Base-by-base conservation (phyloP, 139 green algal species). In the Deuterostichococcus epilithicus region DNA sequence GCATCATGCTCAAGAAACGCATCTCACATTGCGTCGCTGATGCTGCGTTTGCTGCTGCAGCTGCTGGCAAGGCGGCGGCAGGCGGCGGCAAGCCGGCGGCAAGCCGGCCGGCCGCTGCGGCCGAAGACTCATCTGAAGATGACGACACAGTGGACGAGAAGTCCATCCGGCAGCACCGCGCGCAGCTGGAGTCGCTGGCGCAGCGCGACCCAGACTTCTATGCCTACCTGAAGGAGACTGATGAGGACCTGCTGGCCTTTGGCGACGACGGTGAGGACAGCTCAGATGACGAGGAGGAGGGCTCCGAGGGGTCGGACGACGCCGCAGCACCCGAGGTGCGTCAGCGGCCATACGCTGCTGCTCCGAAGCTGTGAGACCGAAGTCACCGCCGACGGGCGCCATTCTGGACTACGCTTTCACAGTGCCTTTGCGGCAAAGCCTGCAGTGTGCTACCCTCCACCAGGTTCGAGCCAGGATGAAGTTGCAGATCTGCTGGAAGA, bases 171-270 rank as follows among this genome's bases (percentile, higher is more conserved):
- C 58, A 70, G 30, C 90, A 94, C 80, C 90, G 90, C 76, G 77
- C 86, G 32, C 75, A 98, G 85, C 88, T 98, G 44, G 92, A 97
- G 72, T 83, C 86, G 3, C 85, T 98, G 44, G 84, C 78, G 81
- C 45, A 91, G 82, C 85, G 86, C 79, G 95, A 99, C 80, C 95
- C 95, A 15, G 95, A 98, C 82, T 99, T 99, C 83, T 99, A 95
- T 77, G 82, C 88, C 22, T 97, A 94, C 76, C 72, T 90, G 65
- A 83, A 93, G 83, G 82, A 93, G 28, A 92, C 91, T 2, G 95
- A 99, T 76, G 74, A 92, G 38, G 87, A 92, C 36, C 84, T 99
- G 76, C 84, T 99, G 5, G 85, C 92, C 1, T 98, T 98, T 83
- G 89, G 86, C 5, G 80, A 35, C 1, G 91, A 81, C 18, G 86